Evolutionary conservation across 805 yeast species (phyloP), one percentile per base, ranked within the genome.

Genomic region (Hanseniaspora taiwanica): DNA sequence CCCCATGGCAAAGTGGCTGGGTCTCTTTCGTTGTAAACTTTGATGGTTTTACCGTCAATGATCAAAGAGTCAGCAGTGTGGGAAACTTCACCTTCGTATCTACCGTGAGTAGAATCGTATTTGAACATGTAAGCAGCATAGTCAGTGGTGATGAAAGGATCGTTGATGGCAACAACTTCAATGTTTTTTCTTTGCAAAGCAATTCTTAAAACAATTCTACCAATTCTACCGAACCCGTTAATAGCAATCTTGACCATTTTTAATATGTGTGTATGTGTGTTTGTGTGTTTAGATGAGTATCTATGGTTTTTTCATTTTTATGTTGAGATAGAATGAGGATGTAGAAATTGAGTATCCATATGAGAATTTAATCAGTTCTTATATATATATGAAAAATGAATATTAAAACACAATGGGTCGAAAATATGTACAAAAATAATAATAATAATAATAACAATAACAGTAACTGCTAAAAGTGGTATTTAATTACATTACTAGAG

Each of bases 61-160:
- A 70, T 58, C 50, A 76, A 59, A 56, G 59, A 53, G 51, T 65
- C 64, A 53, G 66, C 79, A 54, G 72, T 72, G 54, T 68, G 56
- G 46, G 67, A 50, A 42, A 76, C 80, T 54, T 67, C 72, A 59
- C 81, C 81, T 21, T 61, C 53, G 74, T 62, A 76, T 55, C 62
- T 62, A 58, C 81, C 80, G 66, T 76, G 83, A 44, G 81, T 76
- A 46, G 81, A 75, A 58, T 76, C 83, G 65, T 76, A 76, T 66
- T 76, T 76, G 74, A 76, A 76, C 78, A 75, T 72, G 71, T 76
- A 76, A 44, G 81, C 72, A 53, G 83, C 81, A 59, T 76, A 76
- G 50, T 75, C 81, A 44, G 74, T 67, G 45, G 72, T 69, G 61
- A 76, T 75, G 67, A 74, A 75, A 37, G 83, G 83, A 63, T 76